Evolutionary conservation across 1,284 basidiomycete species (phyloP), one percentile per base, ranked within the genome.

Genomic region (Trichosporon faecale): DNA sequence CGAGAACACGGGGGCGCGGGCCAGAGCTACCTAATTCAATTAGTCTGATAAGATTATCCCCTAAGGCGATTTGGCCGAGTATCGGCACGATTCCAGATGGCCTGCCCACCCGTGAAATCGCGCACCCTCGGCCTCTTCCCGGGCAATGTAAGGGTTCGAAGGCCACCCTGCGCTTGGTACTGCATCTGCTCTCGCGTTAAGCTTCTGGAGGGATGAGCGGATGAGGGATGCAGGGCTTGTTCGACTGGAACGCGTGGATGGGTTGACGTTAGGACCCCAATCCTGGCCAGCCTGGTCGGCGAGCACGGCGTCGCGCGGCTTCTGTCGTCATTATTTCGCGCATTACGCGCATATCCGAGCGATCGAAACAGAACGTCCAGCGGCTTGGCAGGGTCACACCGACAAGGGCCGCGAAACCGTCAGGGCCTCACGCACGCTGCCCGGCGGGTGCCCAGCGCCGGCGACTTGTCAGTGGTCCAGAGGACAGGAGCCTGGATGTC

Each of bases 61-160:
- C 49, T 44, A 52, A 52, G 49, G 49, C 49, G 49, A 52, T 52
- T 52, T 52, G 21, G 49, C 49, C 49, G 49, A 52, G 49, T 21
- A 52, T 52, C 49, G 49, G 49, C 49, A 52, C 8, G 49, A n/a
- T n/a, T 12, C 3, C n/a, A 18, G 9, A 9, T 12, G 16, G 23
- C 21, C 21, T 52, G 49, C 49, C 49, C 49, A 52, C 49, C 49
- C 21, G 49, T 5, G 14, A 52, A 52, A 52, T 21, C 21, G 49
- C 49, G 49, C 49, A 52, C 49, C 49, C 49, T 52, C 49, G 49
- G 49, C 49, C 11, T 25, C 49, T 25, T 52, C 21, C 49, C 23
- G 23, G 8, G 49, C 49, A 23, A 8, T 25, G 49, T 23, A 23
- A 52, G 49, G 49, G 49, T 52, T 21, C 23, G 49, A n/a, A 18